Conservation (phyloP, 192 early-diverging fungal genomes). For the Backusella sp. region DNA sequence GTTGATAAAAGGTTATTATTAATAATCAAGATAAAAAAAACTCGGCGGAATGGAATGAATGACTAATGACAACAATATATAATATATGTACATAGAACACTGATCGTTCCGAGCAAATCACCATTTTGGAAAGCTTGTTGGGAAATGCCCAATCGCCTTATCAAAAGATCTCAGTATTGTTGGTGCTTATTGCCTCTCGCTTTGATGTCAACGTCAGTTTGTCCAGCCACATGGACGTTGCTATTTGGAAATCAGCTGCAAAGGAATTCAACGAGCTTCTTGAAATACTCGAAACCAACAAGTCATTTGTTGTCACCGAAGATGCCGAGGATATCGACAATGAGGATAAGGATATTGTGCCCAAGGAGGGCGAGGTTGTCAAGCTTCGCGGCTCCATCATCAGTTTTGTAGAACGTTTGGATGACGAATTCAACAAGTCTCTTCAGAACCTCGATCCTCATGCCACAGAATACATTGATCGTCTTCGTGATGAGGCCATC, state of each 20-base stretch:
- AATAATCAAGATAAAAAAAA: background rate
- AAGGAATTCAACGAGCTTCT: slow-evolving; percentile 78
- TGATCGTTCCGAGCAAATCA: slow-evolving; percentile 77
- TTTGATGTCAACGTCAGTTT: slow-evolving; percentile 77
- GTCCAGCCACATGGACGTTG: slow-evolving; percentile 69
- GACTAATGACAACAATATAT: background rate
- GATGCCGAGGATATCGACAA: slow-evolving; percentile 64
- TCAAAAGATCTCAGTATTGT: slow-evolving; percentile 81
- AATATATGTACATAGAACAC: slow-evolving; percentile 60
- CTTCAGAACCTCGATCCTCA: slow-evolving; percentile 97
- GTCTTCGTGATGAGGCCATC: slow-evolving; percentile 86
- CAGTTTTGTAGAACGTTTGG: slow-evolving; percentile 88
- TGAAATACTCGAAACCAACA: slow-evolving; percentile 73
- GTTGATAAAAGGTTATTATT: no score
- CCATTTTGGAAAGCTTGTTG: slow-evolving; percentile 64
- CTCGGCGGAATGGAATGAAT: background rate
- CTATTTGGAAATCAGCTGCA: slow-evolving; percentile 78
- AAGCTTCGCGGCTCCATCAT: slow-evolving; percentile 82
- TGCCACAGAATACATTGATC: slow-evolving; percentile 93
- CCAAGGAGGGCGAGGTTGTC: slow-evolving; percentile 51
- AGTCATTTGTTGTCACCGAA: slow-evolving; percentile 69
- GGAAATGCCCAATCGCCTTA: slow-evolving; percentile 63
- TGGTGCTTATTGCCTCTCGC: slow-evolving; percentile 83
- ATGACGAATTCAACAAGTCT: slow-evolving; percentile 96
- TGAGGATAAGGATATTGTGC: slow-evolving; percentile 55